Evolutionary conservation across 495 filamentous ascomycete species (phyloP).

Genomic region (Neurospora pannonica): DNA sequence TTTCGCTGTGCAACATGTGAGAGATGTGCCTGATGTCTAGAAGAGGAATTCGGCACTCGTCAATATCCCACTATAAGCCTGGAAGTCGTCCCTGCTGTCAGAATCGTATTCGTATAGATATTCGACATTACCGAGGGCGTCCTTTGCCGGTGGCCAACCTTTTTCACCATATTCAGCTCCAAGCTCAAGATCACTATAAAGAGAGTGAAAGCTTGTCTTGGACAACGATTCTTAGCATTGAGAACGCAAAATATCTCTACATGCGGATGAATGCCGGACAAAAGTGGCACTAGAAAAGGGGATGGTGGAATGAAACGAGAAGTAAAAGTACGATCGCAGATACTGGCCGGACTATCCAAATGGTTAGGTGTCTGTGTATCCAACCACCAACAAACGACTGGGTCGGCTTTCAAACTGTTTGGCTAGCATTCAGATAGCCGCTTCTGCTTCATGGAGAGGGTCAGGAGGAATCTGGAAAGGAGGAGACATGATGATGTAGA

Average conservation of each 20-base stretch:
- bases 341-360: background rate
- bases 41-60: background rate
- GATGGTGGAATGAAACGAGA: background rate
- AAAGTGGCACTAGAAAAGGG: background rate
- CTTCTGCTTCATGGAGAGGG: background rate
- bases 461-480: background rate
- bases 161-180: background rate
- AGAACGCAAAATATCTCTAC: background rate
- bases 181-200: background rate
- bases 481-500: background rate
- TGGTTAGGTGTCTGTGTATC: background rate
- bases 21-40: background rate
- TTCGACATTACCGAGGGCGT: background rate
- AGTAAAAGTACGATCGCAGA: background rate
- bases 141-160: background rate
- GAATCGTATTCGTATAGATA: background rate
- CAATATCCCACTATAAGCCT: background rate
- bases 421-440: background rate
- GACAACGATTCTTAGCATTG: background rate
- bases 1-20: background rate
- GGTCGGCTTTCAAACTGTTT: background rate
- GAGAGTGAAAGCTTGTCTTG: background rate
- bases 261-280: background rate
- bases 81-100: background rate
- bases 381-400: background rate